Conservation (phyloP, 768 basidiomycete genomes). For the Suillus subaureus region DNA sequence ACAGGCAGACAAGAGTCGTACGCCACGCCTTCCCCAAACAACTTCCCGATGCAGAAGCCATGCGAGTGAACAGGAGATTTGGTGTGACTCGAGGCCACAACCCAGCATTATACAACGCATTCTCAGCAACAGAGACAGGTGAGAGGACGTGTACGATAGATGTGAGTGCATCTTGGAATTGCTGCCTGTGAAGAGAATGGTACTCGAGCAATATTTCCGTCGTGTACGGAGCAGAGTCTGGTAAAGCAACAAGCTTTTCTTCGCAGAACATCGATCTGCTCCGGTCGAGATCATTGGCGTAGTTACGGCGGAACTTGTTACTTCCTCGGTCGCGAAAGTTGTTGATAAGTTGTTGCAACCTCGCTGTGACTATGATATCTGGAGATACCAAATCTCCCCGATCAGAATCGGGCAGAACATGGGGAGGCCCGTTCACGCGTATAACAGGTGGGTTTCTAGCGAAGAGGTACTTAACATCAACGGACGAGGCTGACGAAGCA, state of each 20-base stretch:
- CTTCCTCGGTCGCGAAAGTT: background rate
- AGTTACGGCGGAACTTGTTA: constrained; percentile 16
- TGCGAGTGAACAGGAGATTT: constrained; percentile 27
- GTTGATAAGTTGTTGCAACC: constrained; percentile 14
- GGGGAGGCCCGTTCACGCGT: background rate
- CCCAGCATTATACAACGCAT: constrained; percentile 13
- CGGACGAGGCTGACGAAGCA: background rate
- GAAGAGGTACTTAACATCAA: constrained; percentile 4
- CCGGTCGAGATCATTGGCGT: constrained; percentile 12
- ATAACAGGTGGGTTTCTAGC: constrained; percentile 12
- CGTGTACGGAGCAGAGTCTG: background rate
- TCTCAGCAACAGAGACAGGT: background rate
- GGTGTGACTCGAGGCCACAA: constrained; percentile 37
- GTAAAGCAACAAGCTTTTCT: background rate
- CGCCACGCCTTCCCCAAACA: constrained; percentile 25
- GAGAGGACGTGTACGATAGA: background rate
- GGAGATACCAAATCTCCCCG: background rate
- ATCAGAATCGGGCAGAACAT: background rate
- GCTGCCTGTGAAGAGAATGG: background rate
- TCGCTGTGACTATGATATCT: background rate
- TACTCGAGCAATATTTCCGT: background rate
- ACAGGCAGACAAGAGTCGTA: constrained; percentile 27
- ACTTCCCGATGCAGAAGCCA: constrained; percentile 20
- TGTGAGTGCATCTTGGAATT: background rate
- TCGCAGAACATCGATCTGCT: constrained; percentile 1